These are phyloP conservation scores for Botrytis pseudocinerea DNA, from an alignment of 2,329 filamentous ascomycete genomes.

Conservation along the genomic window DNA sequence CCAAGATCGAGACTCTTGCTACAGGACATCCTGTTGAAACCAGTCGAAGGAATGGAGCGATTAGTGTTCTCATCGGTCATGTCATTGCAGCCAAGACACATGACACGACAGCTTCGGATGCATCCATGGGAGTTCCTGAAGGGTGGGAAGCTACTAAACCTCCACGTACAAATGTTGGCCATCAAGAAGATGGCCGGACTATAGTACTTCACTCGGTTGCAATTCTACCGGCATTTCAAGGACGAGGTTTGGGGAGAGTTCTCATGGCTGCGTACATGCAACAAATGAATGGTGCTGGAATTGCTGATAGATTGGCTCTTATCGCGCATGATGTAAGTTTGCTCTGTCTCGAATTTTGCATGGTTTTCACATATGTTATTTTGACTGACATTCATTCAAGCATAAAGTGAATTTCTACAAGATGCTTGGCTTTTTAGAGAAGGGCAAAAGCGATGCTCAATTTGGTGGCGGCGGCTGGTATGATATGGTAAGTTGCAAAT, in stretches of 20 bases:
- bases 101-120: slow-evolving; percentile 65
- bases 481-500: slow-evolving; percentile 64
- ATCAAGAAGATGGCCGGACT: slow-evolving; percentile 71
- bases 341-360: neutral
- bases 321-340: slow-evolving; percentile 68
- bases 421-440: slow-evolving; percentile 69
- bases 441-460: slow-evolving; percentile 66
- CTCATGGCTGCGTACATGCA: slow-evolving; percentile 77
- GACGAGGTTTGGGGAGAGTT: slow-evolving; percentile 70
- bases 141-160: slow-evolving; percentile 59
- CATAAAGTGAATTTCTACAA: slow-evolving; percentile 74
- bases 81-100: slow-evolving; percentile 72
- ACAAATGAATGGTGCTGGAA: slow-evolving; percentile 67
- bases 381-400: slow-evolving; percentile 41
- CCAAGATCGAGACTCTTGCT: slow-evolving; percentile 54
- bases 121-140: slow-evolving; percentile 71
- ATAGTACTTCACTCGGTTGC: slow-evolving; percentile 82
- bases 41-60: slow-evolving; percentile 54
- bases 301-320: slow-evolving; percentile 72
- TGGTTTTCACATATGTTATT: neutral
- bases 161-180: slow-evolving; percentile 56
- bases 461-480: slow-evolving; percentile 82
- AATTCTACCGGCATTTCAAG: slow-evolving; percentile 73
- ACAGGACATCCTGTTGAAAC: slow-evolving; percentile 60
- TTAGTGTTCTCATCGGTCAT: slow-evolving; percentile 71